Base-by-base conservation (phyloP, 1,284 basidiomycete genomes). In the Papiliotrema laurentii region DNA sequence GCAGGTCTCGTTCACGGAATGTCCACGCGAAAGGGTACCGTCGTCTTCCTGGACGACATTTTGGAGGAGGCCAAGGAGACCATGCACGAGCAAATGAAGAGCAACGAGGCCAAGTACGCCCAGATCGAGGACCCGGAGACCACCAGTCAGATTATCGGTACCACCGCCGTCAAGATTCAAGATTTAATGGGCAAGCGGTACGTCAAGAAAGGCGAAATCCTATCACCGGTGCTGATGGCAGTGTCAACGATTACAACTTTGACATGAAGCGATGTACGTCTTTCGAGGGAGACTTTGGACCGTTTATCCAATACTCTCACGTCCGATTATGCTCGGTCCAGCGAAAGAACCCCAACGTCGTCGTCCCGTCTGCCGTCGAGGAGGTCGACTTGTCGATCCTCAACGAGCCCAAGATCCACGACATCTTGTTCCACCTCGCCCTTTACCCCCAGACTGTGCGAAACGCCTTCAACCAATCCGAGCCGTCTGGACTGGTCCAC, bases 81-180 rank as follows among this genome's bases (percentile, higher is more conserved):
- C 51, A 98, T 98, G 94, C 89, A 91, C 75, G 90, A 93, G 56
- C 89, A 94, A 71, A 98, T 99, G 96, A 80, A 79, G 73, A 86
- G 85, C 73, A 97, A 97, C 70, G 86, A 90, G 74, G 89, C 83
- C 51, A 98, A 98, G 76, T 97, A 96, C 66, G 82, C 79, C 2
- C 84, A 85, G 39, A 81, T 98, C 48, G 89, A 91, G 67, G 84
- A 98, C 74, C 93, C 93, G 0, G 86, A 90, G 68, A 75, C 73
- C 39, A 87, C 86, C 37, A 84, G 84, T 53, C 81, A 82, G 61
- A 88, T 97, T 70, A 84, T 97, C 49, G 96, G 94, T 26, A 89
- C 96, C 67, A 89, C 91, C 0, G 93, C 91, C 6, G 86, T 99
- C 68, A 98, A 98, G 79, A 93, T 99, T 61, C 96, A 98, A 75